Percentiles rank a stretch among this genome's conserved stretches.
These are phyloP conservation scores for Voacanga thouarsii DNA, from an alignment of 257 asterid species.

Conservation along the genomic window DNA sequence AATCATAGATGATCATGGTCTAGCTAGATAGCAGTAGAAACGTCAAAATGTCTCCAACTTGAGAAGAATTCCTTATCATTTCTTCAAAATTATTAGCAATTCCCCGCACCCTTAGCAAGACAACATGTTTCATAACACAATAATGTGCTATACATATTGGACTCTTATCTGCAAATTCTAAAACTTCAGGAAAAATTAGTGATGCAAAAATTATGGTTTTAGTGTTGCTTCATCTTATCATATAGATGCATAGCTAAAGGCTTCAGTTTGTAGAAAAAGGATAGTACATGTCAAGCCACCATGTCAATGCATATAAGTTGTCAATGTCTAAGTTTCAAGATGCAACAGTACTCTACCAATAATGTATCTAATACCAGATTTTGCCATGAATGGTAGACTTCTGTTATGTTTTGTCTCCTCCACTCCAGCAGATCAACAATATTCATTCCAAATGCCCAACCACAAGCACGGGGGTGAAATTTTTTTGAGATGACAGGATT, in stretches of 20 bases:
- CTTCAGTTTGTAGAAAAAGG: background rate
- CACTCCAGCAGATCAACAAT: conserved; percentile 67
- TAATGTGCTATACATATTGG: background rate
- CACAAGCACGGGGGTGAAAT: conserved; percentile 83
- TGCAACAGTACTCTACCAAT: background rate
- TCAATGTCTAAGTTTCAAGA: background rate
- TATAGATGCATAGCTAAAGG: background rate
- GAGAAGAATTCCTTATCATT: background rate
- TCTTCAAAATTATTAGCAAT: background rate
- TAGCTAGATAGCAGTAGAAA: background rate
- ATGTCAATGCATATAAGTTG: background rate
- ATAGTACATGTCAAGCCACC: background rate
- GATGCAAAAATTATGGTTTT: background rate
- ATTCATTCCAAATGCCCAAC: conserved; percentile 98
- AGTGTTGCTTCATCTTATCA: background rate
- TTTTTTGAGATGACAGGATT: conserved; percentile 67
- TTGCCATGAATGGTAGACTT: conserved; percentile 89
- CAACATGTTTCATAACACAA: background rate
- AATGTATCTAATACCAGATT: conserved; percentile 51
- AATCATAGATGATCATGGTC: background rate
- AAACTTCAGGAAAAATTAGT: background rate
- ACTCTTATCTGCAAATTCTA: background rate
- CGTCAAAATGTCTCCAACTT: background rate
- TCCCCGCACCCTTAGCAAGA: background rate
- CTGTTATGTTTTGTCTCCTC: conserved; percentile 81